phyloP scores from a whole-genome alignment of 208 protist species.

The Porcisia deanei region DNA sequence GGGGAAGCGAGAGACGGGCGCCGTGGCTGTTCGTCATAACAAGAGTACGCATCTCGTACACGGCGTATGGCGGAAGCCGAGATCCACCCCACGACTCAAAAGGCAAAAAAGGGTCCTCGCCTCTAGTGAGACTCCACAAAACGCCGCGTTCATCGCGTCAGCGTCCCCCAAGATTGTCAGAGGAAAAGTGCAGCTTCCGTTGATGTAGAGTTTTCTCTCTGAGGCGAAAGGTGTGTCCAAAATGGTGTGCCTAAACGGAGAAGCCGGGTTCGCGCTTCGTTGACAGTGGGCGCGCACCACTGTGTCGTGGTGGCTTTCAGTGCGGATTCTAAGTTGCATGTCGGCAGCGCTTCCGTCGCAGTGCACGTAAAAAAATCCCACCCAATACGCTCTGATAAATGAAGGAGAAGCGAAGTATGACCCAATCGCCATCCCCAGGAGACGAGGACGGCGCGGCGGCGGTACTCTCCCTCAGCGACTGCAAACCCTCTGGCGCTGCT shows the following conservation, averaged over 20 bases:
- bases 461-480: neutral
- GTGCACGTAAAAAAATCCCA: slow-evolving; percentile 34
- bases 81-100: neutral
- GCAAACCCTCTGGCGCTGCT: neutral
- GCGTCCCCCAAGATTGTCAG: slow-evolving; percentile 9
- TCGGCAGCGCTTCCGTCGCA: slow-evolving; percentile 42
- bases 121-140: slow-evolving; percentile 45
- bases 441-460: neutral
- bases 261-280: neutral
- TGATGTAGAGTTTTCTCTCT: slow-evolving; percentile 16
- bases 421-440: slow-evolving; percentile 4
- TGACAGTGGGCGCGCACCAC: slow-evolving; percentile 9
- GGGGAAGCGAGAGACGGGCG: neutral
- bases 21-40: neutral
- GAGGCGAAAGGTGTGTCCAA: slow-evolving; percentile 5
- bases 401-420: slow-evolving; percentile 21
- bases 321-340: slow-evolving; percentile 15
- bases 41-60: slow-evolving; percentile 21
- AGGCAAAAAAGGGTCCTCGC: slow-evolving; percentile 3
- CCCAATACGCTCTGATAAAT: slow-evolving; percentile 24
- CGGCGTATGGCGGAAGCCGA: slow-evolving; percentile 17
- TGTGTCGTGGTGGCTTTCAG: neutral
- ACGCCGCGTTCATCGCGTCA: slow-evolving; percentile 12
- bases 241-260: slow-evolving; percentile 13
- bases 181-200: slow-evolving; percentile 38